Evolutionary conservation across 371 early-diverging fungal species (phyloP).

Genomic region (Mycotypha africana): DNA sequence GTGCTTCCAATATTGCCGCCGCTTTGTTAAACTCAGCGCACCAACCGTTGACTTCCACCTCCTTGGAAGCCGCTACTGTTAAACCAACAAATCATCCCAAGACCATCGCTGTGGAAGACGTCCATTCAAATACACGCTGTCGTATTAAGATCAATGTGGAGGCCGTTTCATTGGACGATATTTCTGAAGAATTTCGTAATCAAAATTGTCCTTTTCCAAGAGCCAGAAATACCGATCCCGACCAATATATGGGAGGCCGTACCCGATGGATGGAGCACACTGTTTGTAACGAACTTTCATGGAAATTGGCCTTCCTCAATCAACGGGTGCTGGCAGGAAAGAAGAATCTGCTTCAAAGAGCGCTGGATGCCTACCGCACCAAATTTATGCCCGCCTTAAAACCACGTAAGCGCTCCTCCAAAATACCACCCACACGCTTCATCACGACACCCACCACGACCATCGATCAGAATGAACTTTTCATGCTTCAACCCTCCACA

Average conservation of each 20-base stretch:
- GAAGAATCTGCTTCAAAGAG: conserved; percentile 35
- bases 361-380: conserved; percentile 36
- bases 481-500: conserved; percentile 11
- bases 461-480: conserved; percentile 8
- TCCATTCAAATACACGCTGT: conserved; percentile 19
- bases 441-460: conserved; percentile 7
- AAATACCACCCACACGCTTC: conserved; percentile 12
- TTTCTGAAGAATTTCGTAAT: conserved; percentile 29
- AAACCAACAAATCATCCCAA: conserved; percentile 39
- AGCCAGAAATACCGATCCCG: conserved; percentile 16
- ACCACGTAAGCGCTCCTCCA: conserved; percentile 27
- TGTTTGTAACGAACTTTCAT: conserved; percentile 37
- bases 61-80: conserved; percentile 21
- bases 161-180: conserved; percentile 29
- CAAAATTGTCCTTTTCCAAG: conserved; percentile 39
- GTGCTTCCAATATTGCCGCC: not conserved
- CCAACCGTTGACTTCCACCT: conserved; percentile 1
- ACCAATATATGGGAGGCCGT: conserved; percentile 22
- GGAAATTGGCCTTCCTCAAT: conserved; percentile 47
- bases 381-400: conserved; percentile 37
- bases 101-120: conserved; percentile 34
- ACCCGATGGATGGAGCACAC: conserved; percentile 29
- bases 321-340: conserved; percentile 38
- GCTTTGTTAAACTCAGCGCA: not conserved
- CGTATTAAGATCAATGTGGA: conserved; percentile 41